Conservation (phyloP, 2,329 filamentous ascomycete species). For the Aspergillus melleus region DNA sequence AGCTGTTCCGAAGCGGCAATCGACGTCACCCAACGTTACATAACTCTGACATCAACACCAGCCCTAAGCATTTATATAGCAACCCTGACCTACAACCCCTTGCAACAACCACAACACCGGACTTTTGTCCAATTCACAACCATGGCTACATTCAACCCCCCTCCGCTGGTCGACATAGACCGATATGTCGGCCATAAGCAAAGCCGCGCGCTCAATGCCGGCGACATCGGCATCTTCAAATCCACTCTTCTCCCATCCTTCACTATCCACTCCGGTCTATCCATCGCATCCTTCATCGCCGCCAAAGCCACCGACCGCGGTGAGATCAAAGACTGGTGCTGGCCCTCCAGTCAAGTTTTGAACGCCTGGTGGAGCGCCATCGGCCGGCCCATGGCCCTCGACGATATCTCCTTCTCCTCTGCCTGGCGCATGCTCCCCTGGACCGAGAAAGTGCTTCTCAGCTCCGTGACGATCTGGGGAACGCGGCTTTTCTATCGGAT, state of each 20-base stretch:
- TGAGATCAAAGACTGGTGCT: slow-evolving; percentile 62
- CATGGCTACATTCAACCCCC: slow-evolving; percentile 9
- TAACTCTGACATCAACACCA: slow-evolving; percentile 23
- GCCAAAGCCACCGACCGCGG: slow-evolving; percentile 55
- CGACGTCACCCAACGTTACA: slow-evolving; percentile 10
- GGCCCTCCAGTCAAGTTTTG: slow-evolving; percentile 55
- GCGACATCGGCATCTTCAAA: slow-evolving; percentile 53
- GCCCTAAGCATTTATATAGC: not conserved
- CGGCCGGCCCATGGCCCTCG: slow-evolving; percentile 50
- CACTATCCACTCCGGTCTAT: slow-evolving; percentile 54
- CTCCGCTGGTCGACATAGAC: slow-evolving; percentile 10
- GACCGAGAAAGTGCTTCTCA: slow-evolving; percentile 57
- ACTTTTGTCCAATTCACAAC: not conserved
- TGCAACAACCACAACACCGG: slow-evolving; percentile 1
- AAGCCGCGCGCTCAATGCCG: slow-evolving; percentile 7
- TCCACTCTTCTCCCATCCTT: slow-evolving; percentile 57
- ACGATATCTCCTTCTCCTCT: slow-evolving; percentile 47
- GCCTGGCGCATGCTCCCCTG: slow-evolving; percentile 53
- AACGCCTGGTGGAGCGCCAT: slow-evolving; percentile 64
- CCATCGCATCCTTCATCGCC: slow-evolving; percentile 53
- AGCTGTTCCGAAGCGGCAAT: not conserved
- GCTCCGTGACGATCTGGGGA: slow-evolving; percentile 60
- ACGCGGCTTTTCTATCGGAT: slow-evolving; percentile 57
- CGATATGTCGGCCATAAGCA: not conserved
- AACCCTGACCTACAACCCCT: not conserved